Evolutionary conservation across 2,329 filamentous ascomycete genomes (phyloP).

Genomic region (Colletotrichum melonis): DNA sequence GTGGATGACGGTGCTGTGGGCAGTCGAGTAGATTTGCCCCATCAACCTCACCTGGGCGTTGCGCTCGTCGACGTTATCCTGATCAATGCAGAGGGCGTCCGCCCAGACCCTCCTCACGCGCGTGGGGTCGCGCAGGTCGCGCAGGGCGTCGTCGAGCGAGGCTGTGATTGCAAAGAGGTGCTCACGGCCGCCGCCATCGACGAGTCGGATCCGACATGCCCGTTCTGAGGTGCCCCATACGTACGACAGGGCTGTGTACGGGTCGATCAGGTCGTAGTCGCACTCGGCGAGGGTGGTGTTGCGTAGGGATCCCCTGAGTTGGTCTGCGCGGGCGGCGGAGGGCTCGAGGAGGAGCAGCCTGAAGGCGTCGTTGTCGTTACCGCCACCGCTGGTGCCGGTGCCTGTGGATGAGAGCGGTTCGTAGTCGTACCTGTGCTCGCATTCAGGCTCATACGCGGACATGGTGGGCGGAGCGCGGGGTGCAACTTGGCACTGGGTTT

Average conservation of each 20-base stretch:
- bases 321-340: background rate
- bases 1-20: conserved; percentile 28
- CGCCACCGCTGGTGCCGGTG: no score
- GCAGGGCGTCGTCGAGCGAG: conserved; percentile 41
- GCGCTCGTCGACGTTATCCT: conserved; percentile 40
- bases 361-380: background rate
- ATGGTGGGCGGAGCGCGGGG: background rate
- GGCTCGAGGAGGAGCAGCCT: conserved; percentile 15
- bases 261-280: conserved; percentile 18
- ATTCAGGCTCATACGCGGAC: conserved; percentile 16
- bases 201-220: conserved; percentile 35
- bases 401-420: conserved; percentile 2
- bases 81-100: conserved; percentile 48
- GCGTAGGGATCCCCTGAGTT: conserved; percentile 32
- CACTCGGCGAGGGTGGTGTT: background rate
- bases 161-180: background rate
- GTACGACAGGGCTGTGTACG: conserved; percentile 41
- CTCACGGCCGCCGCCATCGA: conserved; percentile 24
- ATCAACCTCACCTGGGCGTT: conserved; percentile 43
- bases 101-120: conserved; percentile 40
- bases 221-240: conserved; percentile 36
- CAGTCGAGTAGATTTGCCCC: conserved; percentile 42
- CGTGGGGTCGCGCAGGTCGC: conserved; percentile 52
- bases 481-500: background rate
- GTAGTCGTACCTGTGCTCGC: conserved; percentile 23